These are phyloP conservation scores for Arthrobotrys megalospora DNA, from an alignment of 2,329 filamentous ascomycete species.

Conservation along the genomic window DNA sequence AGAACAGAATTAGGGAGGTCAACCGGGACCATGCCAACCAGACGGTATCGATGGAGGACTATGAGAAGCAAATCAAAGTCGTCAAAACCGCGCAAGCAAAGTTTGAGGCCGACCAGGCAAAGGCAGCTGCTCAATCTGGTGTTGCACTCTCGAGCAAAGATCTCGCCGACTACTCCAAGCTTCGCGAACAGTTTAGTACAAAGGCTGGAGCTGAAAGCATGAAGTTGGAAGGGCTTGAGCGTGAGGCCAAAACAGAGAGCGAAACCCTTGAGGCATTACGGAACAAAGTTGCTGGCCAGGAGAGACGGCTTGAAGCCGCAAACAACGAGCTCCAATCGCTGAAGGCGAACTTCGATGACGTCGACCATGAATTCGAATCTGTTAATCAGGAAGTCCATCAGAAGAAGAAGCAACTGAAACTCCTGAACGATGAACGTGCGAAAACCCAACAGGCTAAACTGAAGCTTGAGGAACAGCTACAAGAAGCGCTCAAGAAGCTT, in stretches of 20 bases:
- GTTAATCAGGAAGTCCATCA: conserved; percentile 82
- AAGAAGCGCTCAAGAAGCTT: conserved; percentile 84
- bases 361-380: conserved; percentile 71
- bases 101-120: conserved; percentile 89
- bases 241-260: conserved; percentile 90
- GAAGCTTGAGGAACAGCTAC: conserved; percentile 92
- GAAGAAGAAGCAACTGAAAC: conserved; percentile 93
- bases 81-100: conserved; percentile 92
- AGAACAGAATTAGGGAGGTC: conserved; percentile 79
- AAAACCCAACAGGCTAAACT: conserved; percentile 85
- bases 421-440: conserved; percentile 84
- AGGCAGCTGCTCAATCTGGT: conserved; percentile 87
- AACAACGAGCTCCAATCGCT: conserved; percentile 78
- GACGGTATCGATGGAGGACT: conserved; percentile 77
- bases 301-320: conserved; percentile 81
- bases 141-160: conserved; percentile 88
- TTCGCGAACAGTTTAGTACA: conserved; percentile 87
- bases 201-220: conserved; percentile 85
- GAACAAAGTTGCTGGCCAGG: conserved; percentile 84
- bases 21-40: conserved; percentile 83
- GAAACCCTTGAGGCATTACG: conserved; percentile 91
- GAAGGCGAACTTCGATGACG: conserved; percentile 56
- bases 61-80: conserved; percentile 82
- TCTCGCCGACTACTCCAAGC: conserved; percentile 87
- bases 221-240: conserved; percentile 86